Conservation (phyloP, 768 basidiomycete species). For the Tulasnella calospora region DNA sequence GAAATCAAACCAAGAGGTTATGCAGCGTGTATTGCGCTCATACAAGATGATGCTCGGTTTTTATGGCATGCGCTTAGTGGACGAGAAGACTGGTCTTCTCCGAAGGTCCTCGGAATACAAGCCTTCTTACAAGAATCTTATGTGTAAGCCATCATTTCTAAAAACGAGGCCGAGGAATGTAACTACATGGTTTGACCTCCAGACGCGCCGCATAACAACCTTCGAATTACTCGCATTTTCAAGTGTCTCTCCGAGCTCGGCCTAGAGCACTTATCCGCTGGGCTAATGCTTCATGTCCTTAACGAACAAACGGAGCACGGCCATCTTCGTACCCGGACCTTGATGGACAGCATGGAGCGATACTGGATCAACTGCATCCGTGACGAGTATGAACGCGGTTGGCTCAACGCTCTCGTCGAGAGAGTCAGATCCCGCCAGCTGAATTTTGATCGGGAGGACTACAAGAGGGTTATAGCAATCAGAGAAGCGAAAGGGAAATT, state of each 20-base stretch:
- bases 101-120: conserved; percentile 46
- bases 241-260: conserved; percentile 71
- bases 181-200: not conserved
- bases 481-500: conserved; percentile 38
- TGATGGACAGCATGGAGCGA: conserved; percentile 62
- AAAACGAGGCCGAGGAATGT: too few species aligned
- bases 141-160: conserved; percentile 46
- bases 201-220: conserved; percentile 70
- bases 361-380: conserved; percentile 77
- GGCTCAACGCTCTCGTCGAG: conserved; percentile 49
- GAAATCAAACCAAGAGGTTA: conserved; percentile 47
- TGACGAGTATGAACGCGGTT: conserved; percentile 53
- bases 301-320: conserved; percentile 60
- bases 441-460: conserved; percentile 51
- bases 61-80: conserved; percentile 66
- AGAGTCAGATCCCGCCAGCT: conserved; percentile 45
- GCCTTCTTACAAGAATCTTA: conserved; percentile 59
- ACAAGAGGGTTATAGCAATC: conserved; percentile 47
- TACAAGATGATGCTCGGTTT: conserved; percentile 75
- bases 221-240: conserved; percentile 70
- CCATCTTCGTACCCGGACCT: conserved; percentile 44
- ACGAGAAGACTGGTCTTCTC: conserved; percentile 54
- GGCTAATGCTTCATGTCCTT: conserved; percentile 64
- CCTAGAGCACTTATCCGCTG: conserved; percentile 57
- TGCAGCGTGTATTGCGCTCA: conserved; percentile 52